Evolutionary conservation across 352 stramenopile species (phyloP), one percentile per base, ranked within the genome.

Genomic region (Pythium monospermum): DNA sequence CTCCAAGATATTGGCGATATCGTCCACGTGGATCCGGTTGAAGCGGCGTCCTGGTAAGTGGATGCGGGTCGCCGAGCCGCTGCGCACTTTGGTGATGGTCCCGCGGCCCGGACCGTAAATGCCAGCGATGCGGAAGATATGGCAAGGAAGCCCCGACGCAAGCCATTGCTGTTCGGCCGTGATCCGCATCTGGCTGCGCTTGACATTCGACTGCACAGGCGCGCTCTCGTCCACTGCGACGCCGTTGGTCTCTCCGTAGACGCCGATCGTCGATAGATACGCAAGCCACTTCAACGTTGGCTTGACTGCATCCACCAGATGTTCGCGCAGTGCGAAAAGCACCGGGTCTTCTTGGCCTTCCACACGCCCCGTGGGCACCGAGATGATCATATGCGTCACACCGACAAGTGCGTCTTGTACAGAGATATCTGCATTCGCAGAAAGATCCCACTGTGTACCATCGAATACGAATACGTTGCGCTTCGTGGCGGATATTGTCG

Each of bases 241-340:
- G 27, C 88, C 90, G 39, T 91, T 49, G 13, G 80, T 92, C 62
- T 97, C 84, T 13, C 90, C 90, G 57, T 97, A 97, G n/a, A 97
- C 90, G n/a, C 85, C 83, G 47, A 95, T 96, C 22, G 87, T 96
- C 27, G 90, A 97, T 37, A 96, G 63, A 60, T 97, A 97, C 12
- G 69, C 90, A 39, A 95, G 59, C 88, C 88, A 97, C 23, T 73
- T 52, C n/a, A 94, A 57, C 44, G 68, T 83, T 32, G 60, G 42
- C 27, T 68, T 56, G 6, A 76, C 68, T 5, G 49, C 63, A 23
- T 45, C 50, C 25, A 90, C 15, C 7, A 94, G 59, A 6, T 53
- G 33, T 6, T 73, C 54, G 18, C 68, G 49, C 4, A 92, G 37
- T 23, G 60, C 68, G 27, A 69, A 66, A 0, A 96, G 58, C 39